Base-by-base conservation (phyloP, 2,329 filamentous ascomycete species). In the Claviceps pusilla region DNA sequence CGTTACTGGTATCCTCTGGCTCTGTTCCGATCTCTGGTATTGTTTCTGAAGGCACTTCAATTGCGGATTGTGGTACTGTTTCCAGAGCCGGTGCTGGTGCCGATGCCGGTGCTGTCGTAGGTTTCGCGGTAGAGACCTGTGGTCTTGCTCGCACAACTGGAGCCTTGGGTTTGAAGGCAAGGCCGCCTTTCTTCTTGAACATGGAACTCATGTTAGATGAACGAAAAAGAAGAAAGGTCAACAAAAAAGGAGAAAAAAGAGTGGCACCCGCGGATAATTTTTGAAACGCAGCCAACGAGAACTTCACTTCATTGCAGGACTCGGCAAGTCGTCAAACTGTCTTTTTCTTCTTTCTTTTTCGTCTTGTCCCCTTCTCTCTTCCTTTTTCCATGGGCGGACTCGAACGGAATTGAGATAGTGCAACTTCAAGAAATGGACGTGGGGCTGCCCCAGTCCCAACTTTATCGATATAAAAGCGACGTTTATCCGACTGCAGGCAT, bases 81-180 rank as follows among this genome's bases (percentile, higher is more conserved):
- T 24, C 24, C 24, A 29, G 5, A 6, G 42, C 37, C 37, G 46
- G 45, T 45, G 48, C 16, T 14, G 43, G 48, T 14, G 50, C 56
- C 19, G 37, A 11, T 29, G 28, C 48, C 19, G 51, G 42, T 29
- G 52, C n/a, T 19, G 55, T 43, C 42, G 52, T 46, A 29, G 55
- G 48, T 42, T 51, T 57, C 29, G 53, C 41, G 16, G 46, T 54
- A 37, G 56, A 19, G 19, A 45, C 50, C 7, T 60, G 52, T 42
- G 56, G 48, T 47, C 53, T 52, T 14, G 55, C 48, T 63, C 82
- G 78, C 59, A 75, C 73, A 39, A 70, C 66, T 37, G 78, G 79
- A 59, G 79, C 78, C 71, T 86, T 88, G 48, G 84, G 84, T 66
- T 86, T 86, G 71, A 89, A 87, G 70, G 74, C 74, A 55, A 75